Conservation (phyloP, 2,329 filamentous ascomycete species). For the Verticillium albo-atrum region DNA sequence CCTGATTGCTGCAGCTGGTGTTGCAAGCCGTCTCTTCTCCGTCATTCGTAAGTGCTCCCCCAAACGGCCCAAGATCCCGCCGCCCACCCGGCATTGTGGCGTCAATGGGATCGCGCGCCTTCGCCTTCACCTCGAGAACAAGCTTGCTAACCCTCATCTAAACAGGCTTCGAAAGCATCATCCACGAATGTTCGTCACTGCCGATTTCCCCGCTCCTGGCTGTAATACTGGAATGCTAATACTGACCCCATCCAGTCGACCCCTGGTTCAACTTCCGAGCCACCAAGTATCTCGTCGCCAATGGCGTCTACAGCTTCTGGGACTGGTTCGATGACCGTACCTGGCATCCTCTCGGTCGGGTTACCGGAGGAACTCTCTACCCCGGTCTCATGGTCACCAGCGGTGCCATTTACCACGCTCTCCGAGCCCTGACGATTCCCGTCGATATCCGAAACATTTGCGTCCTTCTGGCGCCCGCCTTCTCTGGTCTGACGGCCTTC, state of each 20-base stretch:
- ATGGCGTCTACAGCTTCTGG: conserved; percentile 99
- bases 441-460: conserved; percentile 99
- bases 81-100: neutral
- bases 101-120: neutral
- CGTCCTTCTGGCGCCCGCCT: conserved; percentile 89
- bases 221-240: neutral
- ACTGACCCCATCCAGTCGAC: conserved; percentile 64
- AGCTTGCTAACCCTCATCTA: neutral
- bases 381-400: conserved; percentile 99
- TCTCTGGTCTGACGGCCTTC: conserved; percentile 88
- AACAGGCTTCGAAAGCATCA: conserved; percentile 94
- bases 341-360: conserved; percentile 97
- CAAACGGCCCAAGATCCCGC: neutral
- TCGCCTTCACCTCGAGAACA: neutral
- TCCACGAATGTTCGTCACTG: conserved; percentile 86
- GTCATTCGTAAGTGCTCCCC: conserved; percentile 75
- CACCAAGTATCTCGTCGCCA: conserved; percentile 92
- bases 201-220: conserved; percentile 5
- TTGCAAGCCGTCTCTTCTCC: conserved; percentile 93
- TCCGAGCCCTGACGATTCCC: conserved; percentile 82
- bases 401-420: conserved; percentile 90
- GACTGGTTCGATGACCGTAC: conserved; percentile 99
- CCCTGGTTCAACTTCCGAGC: conserved; percentile 99
- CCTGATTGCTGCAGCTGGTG: conserved; percentile 85
- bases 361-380: conserved; percentile 98